Percentiles rank a stretch among this genome's conserved stretches.
Evolutionary conservation across 2,329 filamentous ascomycete species (phyloP).

Genomic region (Trichoderma harzianum): DNA sequence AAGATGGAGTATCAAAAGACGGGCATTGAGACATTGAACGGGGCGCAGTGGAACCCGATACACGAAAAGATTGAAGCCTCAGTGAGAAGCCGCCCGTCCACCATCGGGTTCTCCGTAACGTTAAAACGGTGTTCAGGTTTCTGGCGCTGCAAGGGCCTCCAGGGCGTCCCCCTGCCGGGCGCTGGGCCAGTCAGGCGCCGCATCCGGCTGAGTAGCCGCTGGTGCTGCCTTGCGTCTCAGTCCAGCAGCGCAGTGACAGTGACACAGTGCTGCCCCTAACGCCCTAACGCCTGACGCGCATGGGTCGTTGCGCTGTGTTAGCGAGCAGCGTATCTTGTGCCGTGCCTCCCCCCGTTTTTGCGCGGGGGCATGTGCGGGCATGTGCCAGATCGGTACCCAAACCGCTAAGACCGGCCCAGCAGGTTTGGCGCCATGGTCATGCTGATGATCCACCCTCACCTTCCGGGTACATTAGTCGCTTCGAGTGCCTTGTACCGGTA

Average conservation of each 20-base stretch:
- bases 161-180: neutral
- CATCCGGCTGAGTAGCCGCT: neutral
- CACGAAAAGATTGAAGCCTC: neutral
- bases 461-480: neutral
- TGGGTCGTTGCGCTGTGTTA: conserved; percentile 14
- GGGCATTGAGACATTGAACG: neutral
- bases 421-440: neutral
- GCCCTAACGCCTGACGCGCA: conserved; percentile 15
- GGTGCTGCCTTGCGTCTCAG: neutral
- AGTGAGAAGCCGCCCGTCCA: neutral
- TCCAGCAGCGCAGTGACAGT: neutral
- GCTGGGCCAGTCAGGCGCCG: neutral
- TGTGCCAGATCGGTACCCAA: neutral
- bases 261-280: conserved; percentile 7
- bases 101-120: conserved; percentile 9
- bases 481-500: neutral
- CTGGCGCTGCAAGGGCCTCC: conserved; percentile 11
- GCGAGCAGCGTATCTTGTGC: neutral
- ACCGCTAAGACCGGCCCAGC: neutral
- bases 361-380: neutral
- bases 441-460: neutral
- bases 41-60: neutral
- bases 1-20: neutral
- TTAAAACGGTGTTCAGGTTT: neutral
- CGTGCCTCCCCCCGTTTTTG: neutral